Evolutionary conservation across 1,284 basidiomycete species (phyloP), one percentile per base, ranked within the genome.

Genomic region (Ustilago esculenta): DNA sequence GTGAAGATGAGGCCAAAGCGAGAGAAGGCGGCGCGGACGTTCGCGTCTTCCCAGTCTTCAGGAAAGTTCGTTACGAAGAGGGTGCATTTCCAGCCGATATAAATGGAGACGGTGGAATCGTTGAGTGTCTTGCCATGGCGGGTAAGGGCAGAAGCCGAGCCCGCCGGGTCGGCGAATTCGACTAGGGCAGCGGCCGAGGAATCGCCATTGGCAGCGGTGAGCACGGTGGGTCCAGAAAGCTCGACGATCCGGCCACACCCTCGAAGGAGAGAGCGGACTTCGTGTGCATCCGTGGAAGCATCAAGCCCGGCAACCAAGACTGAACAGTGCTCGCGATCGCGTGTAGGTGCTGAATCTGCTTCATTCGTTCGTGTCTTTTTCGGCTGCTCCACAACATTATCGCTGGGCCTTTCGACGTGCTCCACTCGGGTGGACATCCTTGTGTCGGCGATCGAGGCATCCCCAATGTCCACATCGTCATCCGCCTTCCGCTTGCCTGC

Each of bases 61-160:
- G 92, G 89, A 83, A 98, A 98, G 83, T 98, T 99, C 12, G 96
- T 97, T 37, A 98, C 89, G 82, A 94, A 99, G 4, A 98, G 84
- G 2, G 95, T 98, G 4, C 93, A 95, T 66, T 90, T 87, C 92
- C 93, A 97, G 5, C 92, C 92, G 48, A 96, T 86, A 77, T 92
- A 88, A 1, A 98, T 92, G 12, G 87, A 86, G 14, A 96, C 86
- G 77, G 93, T 90, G 17, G 36, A 23, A 17, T 27, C 50, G 21
- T 36, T 30, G 42, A 98, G 76, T 29, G 88, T 87, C 80, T 96
- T 97, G 84, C 92, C 92, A 84, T 98, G 94, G 79, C 93, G 94
- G 0, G 93, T 96, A 33, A 94, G 85, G 1, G 92, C 96, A 0
- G 88, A 87, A 1, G 92, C 90, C 1, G 98, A 87, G 50, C 68